Conservation (phyloP, 2,329 filamentous ascomycete genomes). For the Xylariaceae sp. region DNA sequence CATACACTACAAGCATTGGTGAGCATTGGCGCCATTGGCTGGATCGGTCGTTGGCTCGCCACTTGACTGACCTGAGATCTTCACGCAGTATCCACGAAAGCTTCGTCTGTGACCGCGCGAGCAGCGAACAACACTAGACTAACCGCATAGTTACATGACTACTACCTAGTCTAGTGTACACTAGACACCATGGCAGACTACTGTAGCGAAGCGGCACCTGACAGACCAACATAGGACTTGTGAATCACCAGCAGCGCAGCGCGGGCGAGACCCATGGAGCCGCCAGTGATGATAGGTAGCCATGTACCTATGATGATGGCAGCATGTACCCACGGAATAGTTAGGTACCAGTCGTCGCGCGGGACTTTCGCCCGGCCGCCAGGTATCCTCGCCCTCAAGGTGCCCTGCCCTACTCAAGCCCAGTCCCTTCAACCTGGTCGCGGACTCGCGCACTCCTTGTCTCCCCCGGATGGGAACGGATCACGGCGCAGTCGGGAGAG, state of each 20-base stretch:
- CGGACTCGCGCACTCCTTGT: constrained; percentile 16
- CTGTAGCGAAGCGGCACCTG: constrained; percentile 23
- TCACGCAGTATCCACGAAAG: constrained; percentile 22
- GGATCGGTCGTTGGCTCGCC: constrained; percentile 28
- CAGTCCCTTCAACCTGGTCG: constrained; percentile 7
- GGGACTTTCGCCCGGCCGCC: not conserved
- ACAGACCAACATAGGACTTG: constrained; percentile 17
- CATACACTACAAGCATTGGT: constrained; percentile 17
- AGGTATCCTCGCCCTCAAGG: not conserved
- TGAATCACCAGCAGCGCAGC: constrained; percentile 7
- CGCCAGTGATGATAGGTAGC: not conserved
- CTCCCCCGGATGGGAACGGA: constrained; percentile 17
- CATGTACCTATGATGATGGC: not conserved
- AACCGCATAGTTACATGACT: constrained; percentile 2
- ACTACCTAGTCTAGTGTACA: not conserved
- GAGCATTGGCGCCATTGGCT: constrained; percentile 24
- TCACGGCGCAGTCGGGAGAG: constrained; percentile 14
- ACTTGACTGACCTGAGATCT: constrained; percentile 32
- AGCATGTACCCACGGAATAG: not conserved
- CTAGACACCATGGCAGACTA: constrained; percentile 8
- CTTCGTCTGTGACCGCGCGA: constrained; percentile 27
- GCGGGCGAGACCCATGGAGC: constrained; percentile 11
- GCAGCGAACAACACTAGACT: not conserved
- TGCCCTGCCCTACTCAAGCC: not conserved
- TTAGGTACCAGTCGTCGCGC: not conserved